Conservation (phyloP, 1,139 yeast genomes). For the Suhomyces chickasaworum region DNA sequence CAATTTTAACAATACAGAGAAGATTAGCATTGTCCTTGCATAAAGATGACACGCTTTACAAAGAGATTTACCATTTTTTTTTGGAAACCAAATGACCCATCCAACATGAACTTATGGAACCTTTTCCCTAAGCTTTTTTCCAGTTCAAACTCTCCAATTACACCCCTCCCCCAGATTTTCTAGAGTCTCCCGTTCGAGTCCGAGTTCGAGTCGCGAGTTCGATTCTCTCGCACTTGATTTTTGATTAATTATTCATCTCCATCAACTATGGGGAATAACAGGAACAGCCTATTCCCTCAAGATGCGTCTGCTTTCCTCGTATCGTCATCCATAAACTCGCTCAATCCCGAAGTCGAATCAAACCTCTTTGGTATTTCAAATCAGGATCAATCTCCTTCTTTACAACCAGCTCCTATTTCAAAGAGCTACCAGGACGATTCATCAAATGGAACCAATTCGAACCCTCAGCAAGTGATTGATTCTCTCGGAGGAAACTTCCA, state of each 20-base stretch:
- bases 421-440: not conserved
- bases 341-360: slow-evolving; percentile 11
- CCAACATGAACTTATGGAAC: too few relatives aligned
- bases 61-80: slow-evolving; percentile 89
- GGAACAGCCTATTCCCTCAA: slow-evolving; percentile 17
- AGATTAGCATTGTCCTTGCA: slow-evolving; percentile 99
- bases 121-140: too few relatives aligned
- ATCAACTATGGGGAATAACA: slow-evolving; percentile 13
- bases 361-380: slow-evolving; percentile 12
- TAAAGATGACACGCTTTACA: slow-evolving; percentile 98
- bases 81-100: slow-evolving; percentile 12
- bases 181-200: too few relatives aligned
- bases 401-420: not conserved
- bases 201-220: slow-evolving; percentile 11
- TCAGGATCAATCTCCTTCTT: not conserved
- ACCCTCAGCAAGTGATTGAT: slow-evolving; percentile 7
- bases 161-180: too few relatives aligned
- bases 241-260: not conserved
- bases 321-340: slow-evolving; percentile 5
- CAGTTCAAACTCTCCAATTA: too few relatives aligned
- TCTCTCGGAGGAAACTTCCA: slow-evolving; percentile 22
- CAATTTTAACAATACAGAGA: slow-evolving; percentile 89
- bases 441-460: not conserved
- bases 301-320: slow-evolving; percentile 10
- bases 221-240: slow-evolving; percentile 7